These are phyloP conservation scores for Pyrenochaeta sp. DNA, from an alignment of 2,329 filamentous ascomycete species.

Conservation along the genomic window DNA sequence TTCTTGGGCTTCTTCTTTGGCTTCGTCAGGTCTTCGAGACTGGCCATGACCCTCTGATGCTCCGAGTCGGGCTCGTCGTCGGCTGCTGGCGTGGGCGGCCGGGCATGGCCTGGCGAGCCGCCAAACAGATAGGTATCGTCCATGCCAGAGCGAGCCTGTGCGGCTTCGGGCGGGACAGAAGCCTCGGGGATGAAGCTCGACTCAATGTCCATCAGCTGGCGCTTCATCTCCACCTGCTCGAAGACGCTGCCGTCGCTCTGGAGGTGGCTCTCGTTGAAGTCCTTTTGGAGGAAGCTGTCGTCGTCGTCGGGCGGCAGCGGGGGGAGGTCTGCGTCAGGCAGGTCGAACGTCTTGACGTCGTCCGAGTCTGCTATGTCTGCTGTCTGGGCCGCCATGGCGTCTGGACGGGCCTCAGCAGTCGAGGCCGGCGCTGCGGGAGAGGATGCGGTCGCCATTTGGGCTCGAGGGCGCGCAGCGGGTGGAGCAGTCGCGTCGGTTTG, in stretches of 20 bases:
- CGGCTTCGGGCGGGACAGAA: constrained; percentile 42
- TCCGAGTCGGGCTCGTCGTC: constrained; percentile 13
- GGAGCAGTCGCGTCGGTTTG: constrained; percentile 24
- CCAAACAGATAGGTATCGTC: constrained; percentile 58
- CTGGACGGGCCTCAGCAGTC: constrained; percentile 33
- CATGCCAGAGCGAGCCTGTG: constrained; percentile 39
- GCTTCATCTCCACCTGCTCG: constrained; percentile 66
- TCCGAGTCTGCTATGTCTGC: constrained; percentile 39
- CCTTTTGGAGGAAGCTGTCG: constrained; percentile 48
- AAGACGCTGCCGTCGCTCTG: constrained; percentile 53
- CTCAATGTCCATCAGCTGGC: constrained; percentile 67
- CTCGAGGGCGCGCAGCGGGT: constrained; percentile 23
- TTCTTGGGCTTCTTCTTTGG: constrained; percentile 33
- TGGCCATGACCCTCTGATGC: constrained; percentile 24
- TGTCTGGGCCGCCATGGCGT: no score
- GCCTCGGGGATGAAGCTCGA: constrained; percentile 68
- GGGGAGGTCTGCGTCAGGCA: constrained; percentile 49
- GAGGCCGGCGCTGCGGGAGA: constrained; percentile 29
- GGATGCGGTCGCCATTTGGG: constrained; percentile 32
- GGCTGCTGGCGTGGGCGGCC: constrained; percentile 20
- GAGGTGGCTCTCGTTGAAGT: constrained; percentile 35
- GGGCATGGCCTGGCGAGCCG: constrained; percentile 43
- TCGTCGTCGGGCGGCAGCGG: constrained; percentile 50
- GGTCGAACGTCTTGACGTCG: constrained; percentile 42
- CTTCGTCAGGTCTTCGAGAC: constrained; percentile 23